Conservation (phyloP, 2,329 filamentous ascomycete species). For the Aspergillus fijiensis region DNA sequence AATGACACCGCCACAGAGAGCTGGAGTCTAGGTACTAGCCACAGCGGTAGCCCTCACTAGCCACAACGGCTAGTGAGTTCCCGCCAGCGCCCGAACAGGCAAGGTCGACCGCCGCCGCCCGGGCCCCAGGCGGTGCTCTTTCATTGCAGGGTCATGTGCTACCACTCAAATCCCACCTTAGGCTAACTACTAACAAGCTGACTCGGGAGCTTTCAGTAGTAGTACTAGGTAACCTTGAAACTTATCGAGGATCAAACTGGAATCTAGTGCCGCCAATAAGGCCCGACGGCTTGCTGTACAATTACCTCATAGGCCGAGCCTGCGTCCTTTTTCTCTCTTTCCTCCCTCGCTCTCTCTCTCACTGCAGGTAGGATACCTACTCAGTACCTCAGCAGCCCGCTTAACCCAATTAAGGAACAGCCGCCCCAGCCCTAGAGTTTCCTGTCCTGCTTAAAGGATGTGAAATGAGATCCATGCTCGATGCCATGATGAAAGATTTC, state of each 20-base stretch:
- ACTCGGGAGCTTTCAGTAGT: no score
- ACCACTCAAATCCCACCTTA: background rate
- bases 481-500: no score
- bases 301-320: slow-evolving; percentile 1
- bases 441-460: background rate
- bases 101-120: background rate
- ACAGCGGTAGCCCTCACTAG: background rate
- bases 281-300: background rate
- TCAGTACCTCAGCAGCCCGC: background rate
- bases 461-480: background rate
- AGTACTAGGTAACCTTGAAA: no score
- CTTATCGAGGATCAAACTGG: background rate
- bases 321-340: background rate
- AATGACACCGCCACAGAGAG: background rate
- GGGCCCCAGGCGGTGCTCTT: background rate
- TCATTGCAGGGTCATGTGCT: slow-evolving; percentile 2
- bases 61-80: background rate
- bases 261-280: background rate
- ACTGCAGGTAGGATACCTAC: background rate
- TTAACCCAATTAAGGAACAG: background rate
- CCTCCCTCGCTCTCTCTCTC: background rate
- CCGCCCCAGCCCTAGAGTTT: background rate
- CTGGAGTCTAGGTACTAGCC: no score
- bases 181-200: no score
- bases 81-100: background rate